These are phyloP conservation scores for Trichoderma afroharzianum DNA, from an alignment of 2,329 filamentous ascomycete species.

Conservation along the genomic window DNA sequence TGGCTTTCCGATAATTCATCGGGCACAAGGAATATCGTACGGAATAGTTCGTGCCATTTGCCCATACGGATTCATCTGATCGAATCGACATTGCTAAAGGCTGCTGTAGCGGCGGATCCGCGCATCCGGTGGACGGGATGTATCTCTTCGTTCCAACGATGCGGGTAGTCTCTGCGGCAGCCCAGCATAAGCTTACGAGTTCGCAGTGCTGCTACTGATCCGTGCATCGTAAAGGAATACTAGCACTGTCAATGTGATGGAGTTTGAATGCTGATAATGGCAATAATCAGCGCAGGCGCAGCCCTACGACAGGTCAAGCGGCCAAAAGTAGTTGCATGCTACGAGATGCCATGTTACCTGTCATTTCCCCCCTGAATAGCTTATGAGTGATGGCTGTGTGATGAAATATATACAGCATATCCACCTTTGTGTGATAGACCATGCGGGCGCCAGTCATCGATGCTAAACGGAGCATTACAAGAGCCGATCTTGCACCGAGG, in stretches of 20 bases:
- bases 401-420: neutral
- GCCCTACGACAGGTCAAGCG: neutral
- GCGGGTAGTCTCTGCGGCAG: neutral
- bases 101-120: neutral
- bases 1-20: neutral
- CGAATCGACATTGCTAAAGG: neutral
- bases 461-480: neutral
- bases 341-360: neutral
- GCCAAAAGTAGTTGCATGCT: neutral
- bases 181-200: constrained; percentile 4
- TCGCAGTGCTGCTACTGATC: neutral
- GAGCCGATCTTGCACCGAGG: neutral
- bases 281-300: neutral
- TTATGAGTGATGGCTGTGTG: neutral
- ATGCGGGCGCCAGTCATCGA: neutral
- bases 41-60: neutral
- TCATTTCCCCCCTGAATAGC: neutral
- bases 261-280: neutral
- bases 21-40: neutral
- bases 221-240: neutral
- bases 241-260: neutral
- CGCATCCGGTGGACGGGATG: neutral
- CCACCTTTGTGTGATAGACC: neutral
- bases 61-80: neutral
- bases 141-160: neutral